A percentile compares a stretch with the other conserved stretches of the same genome.
phyloP scores from a whole-genome alignment of 441 rosid genomes.

The Rhodomyrtus psidioides region DNA sequence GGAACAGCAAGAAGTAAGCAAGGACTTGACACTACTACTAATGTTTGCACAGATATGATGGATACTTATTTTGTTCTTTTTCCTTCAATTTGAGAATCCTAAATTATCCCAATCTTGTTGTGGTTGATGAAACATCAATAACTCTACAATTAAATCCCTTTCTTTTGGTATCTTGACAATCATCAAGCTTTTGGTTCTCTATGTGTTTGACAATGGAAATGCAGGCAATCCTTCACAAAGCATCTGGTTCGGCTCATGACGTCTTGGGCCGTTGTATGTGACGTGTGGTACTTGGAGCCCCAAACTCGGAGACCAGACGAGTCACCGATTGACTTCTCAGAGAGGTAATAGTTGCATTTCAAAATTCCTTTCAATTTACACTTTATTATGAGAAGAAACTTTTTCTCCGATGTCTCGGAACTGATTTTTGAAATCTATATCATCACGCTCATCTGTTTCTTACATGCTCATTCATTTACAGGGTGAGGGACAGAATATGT shows the following conservation, averaged over 20 bases:
- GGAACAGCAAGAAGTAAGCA: constrained; percentile 94
- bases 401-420: neutral
- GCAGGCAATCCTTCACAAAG: constrained; percentile 13
- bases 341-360: neutral
- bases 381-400: neutral
- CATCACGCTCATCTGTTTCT: neutral
- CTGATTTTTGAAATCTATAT: neutral
- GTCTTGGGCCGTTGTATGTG: constrained; percentile 12
- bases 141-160: neutral
- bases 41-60: neutral
- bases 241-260: constrained; percentile 14
- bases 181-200: neutral
- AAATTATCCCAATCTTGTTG: neutral
- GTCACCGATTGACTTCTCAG: constrained; percentile 4
- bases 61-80: neutral
- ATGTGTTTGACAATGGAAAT: neutral
- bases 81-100: neutral
- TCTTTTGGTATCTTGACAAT: neutral
- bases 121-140: neutral
- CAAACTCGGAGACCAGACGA: constrained; percentile 3
- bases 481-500: constrained; percentile 90
- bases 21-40: neutral
- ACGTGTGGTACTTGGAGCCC: constrained; percentile 14
- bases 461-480: constrained; percentile 12
- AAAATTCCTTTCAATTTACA: neutral